Evolutionary conservation across 257 asterid species (phyloP), one percentile per base, ranked within the genome.

Genomic region (Solanum paucissectum): DNA sequence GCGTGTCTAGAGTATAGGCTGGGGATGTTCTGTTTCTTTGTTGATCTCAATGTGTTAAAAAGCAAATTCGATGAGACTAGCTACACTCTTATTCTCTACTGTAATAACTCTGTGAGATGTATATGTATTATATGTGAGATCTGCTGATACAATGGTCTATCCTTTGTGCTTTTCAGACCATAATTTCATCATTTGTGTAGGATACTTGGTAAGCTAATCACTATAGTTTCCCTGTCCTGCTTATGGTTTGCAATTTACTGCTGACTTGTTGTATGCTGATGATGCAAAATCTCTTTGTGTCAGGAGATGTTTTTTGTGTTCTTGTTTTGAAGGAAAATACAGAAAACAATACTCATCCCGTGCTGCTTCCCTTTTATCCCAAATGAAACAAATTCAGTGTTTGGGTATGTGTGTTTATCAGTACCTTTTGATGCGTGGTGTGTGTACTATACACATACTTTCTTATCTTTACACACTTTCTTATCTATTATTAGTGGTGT

Each of bases 41-140:
- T 82, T 46, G 44, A 20, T 52, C 68, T 49, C 12, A 32, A 82
- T 32, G 69, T 82, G 68, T 14, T 49, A 29, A 82, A 82, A 82
- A 49, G 69, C 32, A 82, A 49, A 49, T 29, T 82, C 32, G 8
- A 10, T 79, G 86, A 82, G 44, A 82, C 69, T 49, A 52, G 86
- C 86, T 82, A 82, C 58, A 82, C 69, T 82, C 86, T 49, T 82
- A 25, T 46, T 82, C 86, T 29, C 69, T 82, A 49, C 44, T 49
- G 71, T 82, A 82, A 82, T 49, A 82, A 82, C 42, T 82, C 9
- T 82, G 86, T 82, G 86, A 82, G 71, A 82, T 82, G 86, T 82
- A 82, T 82, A 82, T 82, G 86, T 49, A 82, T 82, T 82, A 82
- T 49, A 82, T 82, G 32, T 82, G 86, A 82, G 44, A 82, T 29